Evolutionary conservation across 495 filamentous ascomycete genomes (phyloP).

Genomic region (Penicillium macrosclerotiorum): DNA sequence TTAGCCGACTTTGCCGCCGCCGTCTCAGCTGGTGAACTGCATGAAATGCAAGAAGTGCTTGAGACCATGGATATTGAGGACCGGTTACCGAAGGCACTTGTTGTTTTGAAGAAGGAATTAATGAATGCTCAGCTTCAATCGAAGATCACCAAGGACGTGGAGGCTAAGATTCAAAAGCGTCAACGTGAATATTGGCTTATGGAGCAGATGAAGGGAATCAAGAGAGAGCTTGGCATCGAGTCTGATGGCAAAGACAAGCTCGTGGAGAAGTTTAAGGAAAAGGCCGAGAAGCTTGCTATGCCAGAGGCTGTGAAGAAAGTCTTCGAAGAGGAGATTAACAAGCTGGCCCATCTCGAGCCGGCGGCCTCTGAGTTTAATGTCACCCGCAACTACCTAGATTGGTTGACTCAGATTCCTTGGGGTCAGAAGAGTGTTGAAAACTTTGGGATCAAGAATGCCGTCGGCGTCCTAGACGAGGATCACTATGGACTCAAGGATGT

Average conservation of each 20-base stretch:
- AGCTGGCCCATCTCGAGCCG: slow-evolving; percentile 89
- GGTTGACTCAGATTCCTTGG: slow-evolving; percentile 98
- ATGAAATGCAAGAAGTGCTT: slow-evolving; percentile 93
- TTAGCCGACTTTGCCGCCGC: slow-evolving; percentile 97
- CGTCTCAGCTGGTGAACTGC: slow-evolving; percentile 83
- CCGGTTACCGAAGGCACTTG: slow-evolving; percentile 81
- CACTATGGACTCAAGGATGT: slow-evolving; percentile 98
- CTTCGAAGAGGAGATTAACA: slow-evolving; percentile 97
- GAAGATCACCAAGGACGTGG: slow-evolving; percentile 98
- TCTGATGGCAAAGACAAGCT: slow-evolving; percentile 98
- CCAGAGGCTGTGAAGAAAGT: slow-evolving; percentile 94
- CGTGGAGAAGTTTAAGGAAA: slow-evolving; percentile 95
- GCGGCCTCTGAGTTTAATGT: slow-evolving; percentile 98
- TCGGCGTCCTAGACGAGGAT: slow-evolving; percentile 90
- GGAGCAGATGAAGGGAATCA: slow-evolving; percentile 99
- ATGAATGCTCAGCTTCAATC: slow-evolving; percentile 97
- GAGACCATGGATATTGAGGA: slow-evolving; percentile 85
- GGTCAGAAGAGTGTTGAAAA: slow-evolving; percentile 94
- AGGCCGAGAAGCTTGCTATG: slow-evolving; percentile 92
- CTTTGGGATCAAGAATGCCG: slow-evolving; percentile 89
- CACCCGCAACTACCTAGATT: slow-evolving; percentile 98
- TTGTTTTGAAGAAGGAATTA: slow-evolving; percentile 93
- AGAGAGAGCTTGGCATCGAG: slow-evolving; percentile 90
- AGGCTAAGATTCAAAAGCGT: slow-evolving; percentile 94
- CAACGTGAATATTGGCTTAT: slow-evolving; percentile 98